phyloP scores from a whole-genome alignment of 148 eudicot genomes.

The Arbutus unedo region DNA sequence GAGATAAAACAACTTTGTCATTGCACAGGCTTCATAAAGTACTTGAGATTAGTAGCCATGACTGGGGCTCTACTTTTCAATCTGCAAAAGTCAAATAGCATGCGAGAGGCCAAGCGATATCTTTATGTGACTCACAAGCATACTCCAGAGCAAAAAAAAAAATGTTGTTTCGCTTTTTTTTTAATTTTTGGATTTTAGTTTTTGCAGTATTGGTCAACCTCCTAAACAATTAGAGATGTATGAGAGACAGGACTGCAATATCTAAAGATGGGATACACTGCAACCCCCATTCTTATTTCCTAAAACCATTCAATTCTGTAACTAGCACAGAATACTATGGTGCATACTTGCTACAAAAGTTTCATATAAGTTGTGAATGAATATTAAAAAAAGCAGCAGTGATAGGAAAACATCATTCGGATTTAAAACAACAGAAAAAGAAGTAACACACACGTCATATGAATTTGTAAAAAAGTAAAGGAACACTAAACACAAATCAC shows the following conservation, averaged over 20 bases:
- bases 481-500: constrained; percentile 7
- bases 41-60: background rate
- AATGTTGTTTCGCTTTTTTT: background rate
- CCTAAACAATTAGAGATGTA: background rate
- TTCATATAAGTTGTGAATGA: background rate
- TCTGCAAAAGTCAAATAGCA: background rate
- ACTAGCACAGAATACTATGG: background rate
- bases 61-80: background rate
- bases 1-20: constrained; percentile 9
- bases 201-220: background rate
- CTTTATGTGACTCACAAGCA: background rate
- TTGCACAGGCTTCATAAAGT: background rate
- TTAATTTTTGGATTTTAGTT: background rate
- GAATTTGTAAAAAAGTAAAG: background rate
- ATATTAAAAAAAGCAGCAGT: no score
- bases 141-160: background rate
- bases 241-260: background rate
- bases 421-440: background rate
- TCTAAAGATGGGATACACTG: background rate
- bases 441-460: background rate
- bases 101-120: background rate
- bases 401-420: background rate
- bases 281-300: background rate
- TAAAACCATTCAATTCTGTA: background rate
- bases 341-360: background rate